These are phyloP conservation scores for Cicer arietinum DNA, from an alignment of 306 rosid species.

Conservation along the genomic window DNA sequence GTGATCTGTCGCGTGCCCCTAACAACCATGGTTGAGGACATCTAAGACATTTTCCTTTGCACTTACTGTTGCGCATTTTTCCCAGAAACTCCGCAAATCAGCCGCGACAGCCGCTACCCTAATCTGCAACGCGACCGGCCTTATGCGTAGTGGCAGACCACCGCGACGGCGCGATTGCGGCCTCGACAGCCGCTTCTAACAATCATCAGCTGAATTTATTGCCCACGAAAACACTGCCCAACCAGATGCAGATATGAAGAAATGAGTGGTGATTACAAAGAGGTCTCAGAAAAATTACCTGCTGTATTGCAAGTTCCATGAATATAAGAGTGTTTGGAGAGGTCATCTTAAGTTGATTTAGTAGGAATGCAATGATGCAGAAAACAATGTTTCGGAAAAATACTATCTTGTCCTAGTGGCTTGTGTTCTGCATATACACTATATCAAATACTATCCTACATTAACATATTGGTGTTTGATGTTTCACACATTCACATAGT, in stretches of 20 bases:
- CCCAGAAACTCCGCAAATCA: too few relatives aligned
- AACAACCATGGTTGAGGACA: too few relatives aligned
- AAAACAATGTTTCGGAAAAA: not conserved
- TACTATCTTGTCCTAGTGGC: not conserved
- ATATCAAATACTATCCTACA: not conserved
- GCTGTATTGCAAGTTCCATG: slow-evolving; percentile 79
- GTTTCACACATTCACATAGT: not conserved
- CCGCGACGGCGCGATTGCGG: too few relatives aligned
- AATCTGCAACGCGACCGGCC: too few relatives aligned
- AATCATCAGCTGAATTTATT: not conserved
- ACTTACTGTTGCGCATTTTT: too few relatives aligned
- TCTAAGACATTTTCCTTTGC: too few relatives aligned
- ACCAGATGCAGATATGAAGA: not conserved
- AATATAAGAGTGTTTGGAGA: slow-evolving; percentile 41
- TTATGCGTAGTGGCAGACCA: too few relatives aligned
- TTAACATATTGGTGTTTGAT: not conserved
- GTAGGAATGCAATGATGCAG: not conserved
- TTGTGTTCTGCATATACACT: not conserved
- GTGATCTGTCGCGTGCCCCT: too few relatives aligned
- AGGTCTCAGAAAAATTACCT: slow-evolving; percentile 49
- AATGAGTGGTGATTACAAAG: not conserved
- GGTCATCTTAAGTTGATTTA: slow-evolving; percentile 26
- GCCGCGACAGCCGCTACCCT: too few relatives aligned
- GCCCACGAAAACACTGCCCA: not conserved
- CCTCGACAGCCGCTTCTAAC: too few relatives aligned